Percentiles rank a stretch among this genome's conserved stretches.
Conservation (phyloP, 768 basidiomycete species). For the Amanita rimosa region DNA sequence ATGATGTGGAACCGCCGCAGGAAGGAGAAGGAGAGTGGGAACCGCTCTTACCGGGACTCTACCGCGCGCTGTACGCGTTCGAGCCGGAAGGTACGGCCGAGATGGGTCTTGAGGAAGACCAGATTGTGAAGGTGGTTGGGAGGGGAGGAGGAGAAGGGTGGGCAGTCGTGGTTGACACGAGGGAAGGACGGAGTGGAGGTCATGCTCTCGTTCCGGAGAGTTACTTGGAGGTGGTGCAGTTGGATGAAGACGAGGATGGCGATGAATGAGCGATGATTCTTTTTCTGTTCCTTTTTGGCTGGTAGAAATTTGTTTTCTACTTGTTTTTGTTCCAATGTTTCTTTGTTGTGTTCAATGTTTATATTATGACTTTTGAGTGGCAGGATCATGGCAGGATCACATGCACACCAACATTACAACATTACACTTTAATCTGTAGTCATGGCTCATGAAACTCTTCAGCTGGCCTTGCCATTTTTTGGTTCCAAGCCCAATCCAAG, state of each 20-base stretch:
- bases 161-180: constrained; percentile 48
- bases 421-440: too few species aligned
- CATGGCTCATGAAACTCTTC: too few species aligned
- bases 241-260: constrained; percentile 20
- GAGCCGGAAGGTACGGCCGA: constrained; percentile 75
- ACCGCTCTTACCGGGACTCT: constrained; percentile 55
- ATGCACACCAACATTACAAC: too few species aligned
- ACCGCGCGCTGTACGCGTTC: constrained; percentile 70
- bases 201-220: constrained; percentile 76
- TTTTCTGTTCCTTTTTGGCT: too few species aligned
- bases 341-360: too few species aligned
- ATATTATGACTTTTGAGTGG: too few species aligned
- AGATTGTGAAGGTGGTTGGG: constrained; percentile 62
- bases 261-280: too few species aligned
- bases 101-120: constrained; percentile 71
- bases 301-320: too few species aligned
- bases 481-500: too few species aligned
- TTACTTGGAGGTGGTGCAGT: constrained; percentile 50
- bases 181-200: constrained; percentile 10
- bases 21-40: constrained; percentile 15
- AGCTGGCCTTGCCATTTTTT: too few species aligned
- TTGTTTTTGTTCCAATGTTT: too few species aligned
- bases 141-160: constrained; percentile 72
- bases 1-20: constrained; percentile 17
- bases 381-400: too few species aligned